Evolutionary conservation across 169 alveolate species (phyloP), one percentile per base, ranked within the genome.

Genomic region (Eimeria falciformis): DNA sequence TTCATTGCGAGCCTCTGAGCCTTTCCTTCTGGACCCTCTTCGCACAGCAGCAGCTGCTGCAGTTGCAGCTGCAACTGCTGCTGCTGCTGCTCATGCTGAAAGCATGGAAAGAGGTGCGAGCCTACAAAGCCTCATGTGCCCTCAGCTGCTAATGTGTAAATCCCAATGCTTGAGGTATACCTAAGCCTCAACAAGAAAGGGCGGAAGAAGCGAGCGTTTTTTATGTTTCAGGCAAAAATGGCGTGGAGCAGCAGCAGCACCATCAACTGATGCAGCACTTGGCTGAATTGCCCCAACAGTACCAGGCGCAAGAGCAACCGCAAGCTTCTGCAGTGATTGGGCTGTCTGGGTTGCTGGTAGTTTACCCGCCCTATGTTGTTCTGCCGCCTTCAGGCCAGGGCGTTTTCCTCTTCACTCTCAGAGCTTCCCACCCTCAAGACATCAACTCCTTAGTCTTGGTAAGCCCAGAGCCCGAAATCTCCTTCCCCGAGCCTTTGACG

Each of bases 41-140:
- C 47, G 53, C 46, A 71, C 88, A 27, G 88, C 88, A 53, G 88
- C 43, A 0, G 88, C 27, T 23, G 88, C 88, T 78, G 88, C 68
- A 27, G 71, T 27, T 23, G 88, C 69, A 4, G 88, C 88, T 23
- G 87, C 40, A 11, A 69, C 5, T 0, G 71, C 87, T 18, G 65
- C 84, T n/a, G 65, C 84, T 43, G 84, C 84, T 17, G 84, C 62
- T 50, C 23, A 50, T 50, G 17, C 65, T 17, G 65, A 53, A 1
- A n/a, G 65, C 17, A n/a, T 17, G 65, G 17, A 17, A 3, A 18
- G n/a, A 53, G 65, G 65, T 53, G 65, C 65, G 65, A 53, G 17
- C 65, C 40, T 2, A 33, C 40, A 2, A 33, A 33, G 40, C 2
- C 40, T 33, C 40, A 53, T 53, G 65, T n/a, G 65, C n/a, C 65